A percentile compares a stretch with the other conserved stretches of the same genome.
Evolutionary conservation across 306 rosid genomes (phyloP).

Genomic region (Spatholobus suberectus): DNA sequence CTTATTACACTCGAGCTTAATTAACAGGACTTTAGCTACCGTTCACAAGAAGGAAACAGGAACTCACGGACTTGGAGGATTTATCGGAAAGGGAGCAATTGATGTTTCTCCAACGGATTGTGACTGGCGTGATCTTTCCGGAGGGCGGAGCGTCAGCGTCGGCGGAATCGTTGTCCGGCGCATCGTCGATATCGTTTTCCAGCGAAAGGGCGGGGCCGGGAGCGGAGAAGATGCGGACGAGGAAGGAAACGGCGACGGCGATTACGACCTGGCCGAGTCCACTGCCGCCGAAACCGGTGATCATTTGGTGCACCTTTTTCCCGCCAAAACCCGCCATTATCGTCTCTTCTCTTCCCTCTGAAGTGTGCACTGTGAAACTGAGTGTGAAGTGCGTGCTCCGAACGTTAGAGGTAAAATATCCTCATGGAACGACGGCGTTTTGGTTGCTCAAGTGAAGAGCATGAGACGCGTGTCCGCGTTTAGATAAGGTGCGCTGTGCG

Average conservation of each 20-base stretch:
- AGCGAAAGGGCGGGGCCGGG: slow-evolving; percentile 73
- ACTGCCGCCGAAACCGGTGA: slow-evolving; percentile 64
- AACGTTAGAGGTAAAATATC: not conserved
- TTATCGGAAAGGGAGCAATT: slow-evolving; percentile 76
- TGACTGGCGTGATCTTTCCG: slow-evolving; percentile 68
- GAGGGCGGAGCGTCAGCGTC: slow-evolving; percentile 33
- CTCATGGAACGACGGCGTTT: slow-evolving; percentile 36
- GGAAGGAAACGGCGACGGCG: slow-evolving; percentile 70
- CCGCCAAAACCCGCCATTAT: slow-evolving; percentile 69
- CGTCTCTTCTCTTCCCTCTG: slow-evolving; percentile 20
- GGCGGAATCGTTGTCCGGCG: slow-evolving; percentile 36
- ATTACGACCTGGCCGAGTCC: slow-evolving; percentile 74
- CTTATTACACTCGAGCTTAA: not conserved
- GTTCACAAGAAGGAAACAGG: slow-evolving; percentile 5
- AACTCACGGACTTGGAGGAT: slow-evolving; percentile 67
- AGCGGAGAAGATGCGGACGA: slow-evolving; percentile 75
- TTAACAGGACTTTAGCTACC: slow-evolving; percentile 14
- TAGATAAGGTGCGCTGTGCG: slow-evolving; percentile 66
- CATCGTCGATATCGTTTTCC: slow-evolving; percentile 53
- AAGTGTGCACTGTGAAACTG: not conserved
- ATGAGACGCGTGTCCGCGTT: slow-evolving; percentile 64
- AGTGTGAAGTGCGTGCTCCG: not conserved
- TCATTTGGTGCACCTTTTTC: slow-evolving; percentile 62
- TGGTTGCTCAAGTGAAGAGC: not conserved
- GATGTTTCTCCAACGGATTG: slow-evolving; percentile 80